Percentiles rank a stretch among this genome's conserved stretches.
Conservation (phyloP, 2,329 filamentous ascomycete species). For the Macrophomina phaseolina region DNA sequence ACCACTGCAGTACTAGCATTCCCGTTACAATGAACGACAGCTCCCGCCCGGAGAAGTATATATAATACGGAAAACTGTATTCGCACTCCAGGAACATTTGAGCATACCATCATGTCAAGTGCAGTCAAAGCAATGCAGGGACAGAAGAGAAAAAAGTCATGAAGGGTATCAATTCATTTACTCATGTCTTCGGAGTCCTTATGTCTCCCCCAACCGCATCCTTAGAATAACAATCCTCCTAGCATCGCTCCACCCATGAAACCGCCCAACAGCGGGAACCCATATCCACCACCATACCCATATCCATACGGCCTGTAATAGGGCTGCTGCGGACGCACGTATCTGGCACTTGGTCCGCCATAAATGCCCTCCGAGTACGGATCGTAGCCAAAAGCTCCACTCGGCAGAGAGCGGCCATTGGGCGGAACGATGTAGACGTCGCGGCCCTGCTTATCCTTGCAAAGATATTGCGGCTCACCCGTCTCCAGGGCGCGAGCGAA, state of each 20-base stretch:
- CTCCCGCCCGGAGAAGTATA: too few relatives aligned
- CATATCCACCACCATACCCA: conserved; percentile 47
- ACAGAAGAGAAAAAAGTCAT: not conserved
- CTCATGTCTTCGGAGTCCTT: not conserved
- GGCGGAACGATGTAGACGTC: conserved; percentile 67
- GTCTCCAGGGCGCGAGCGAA: conserved; percentile 60
- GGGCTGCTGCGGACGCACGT: conserved; percentile 54
- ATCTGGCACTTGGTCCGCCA: conserved; percentile 55
- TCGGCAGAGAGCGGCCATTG: conserved; percentile 29
- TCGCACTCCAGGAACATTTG: too few relatives aligned
- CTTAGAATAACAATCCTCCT: conserved; percentile 14
- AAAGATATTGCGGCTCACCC: conserved; percentile 61
- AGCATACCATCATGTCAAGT: too few relatives aligned
- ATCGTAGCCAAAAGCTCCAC: conserved; percentile 50
- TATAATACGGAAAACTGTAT: too few relatives aligned
- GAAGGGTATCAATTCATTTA: not conserved
- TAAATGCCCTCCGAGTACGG: conserved; percentile 55
- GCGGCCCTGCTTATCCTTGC: conserved; percentile 59
- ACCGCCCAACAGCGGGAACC: conserved; percentile 42
- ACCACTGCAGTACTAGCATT: too few relatives aligned
- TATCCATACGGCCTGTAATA: conserved; percentile 51
- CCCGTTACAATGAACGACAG: too few relatives aligned
- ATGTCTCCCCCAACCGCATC: too few relatives aligned
- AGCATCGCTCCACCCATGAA: conserved; percentile 32
- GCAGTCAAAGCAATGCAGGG: too few relatives aligned